A percentile compares a stretch with the other conserved stretches of the same genome.
Evolutionary conservation across 2,329 filamentous ascomycete genomes (phyloP).

Genomic region (Verticillium albo-atrum): DNA sequence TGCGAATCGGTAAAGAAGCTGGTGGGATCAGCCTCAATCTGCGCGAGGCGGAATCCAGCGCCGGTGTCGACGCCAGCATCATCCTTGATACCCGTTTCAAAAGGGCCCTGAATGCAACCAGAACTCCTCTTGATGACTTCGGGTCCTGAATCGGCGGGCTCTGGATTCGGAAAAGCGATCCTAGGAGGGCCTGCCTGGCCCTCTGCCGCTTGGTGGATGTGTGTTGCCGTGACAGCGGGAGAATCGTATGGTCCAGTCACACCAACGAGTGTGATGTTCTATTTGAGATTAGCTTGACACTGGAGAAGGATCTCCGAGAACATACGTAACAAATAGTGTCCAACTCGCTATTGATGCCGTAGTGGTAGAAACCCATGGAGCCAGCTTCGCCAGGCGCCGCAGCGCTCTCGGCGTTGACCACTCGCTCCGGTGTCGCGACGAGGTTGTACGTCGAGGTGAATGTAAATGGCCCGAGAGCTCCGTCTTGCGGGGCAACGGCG

Average conservation of each 20-base stretch:
- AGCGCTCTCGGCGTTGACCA: constrained; percentile 32
- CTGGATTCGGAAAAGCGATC: constrained; percentile 40
- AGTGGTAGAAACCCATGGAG: constrained; percentile 41
- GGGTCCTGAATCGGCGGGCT: constrained; percentile 23
- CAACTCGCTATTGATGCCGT: constrained; percentile 37
- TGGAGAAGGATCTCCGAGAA: not conserved
- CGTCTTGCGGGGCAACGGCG: not conserved
- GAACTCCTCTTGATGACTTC: constrained; percentile 14
- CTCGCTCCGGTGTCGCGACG: constrained; percentile 39
- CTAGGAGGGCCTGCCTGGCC: constrained; percentile 40
- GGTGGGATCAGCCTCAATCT: constrained; percentile 42
- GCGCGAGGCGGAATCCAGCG: constrained; percentile 35
- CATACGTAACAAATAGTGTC: constrained; percentile 23
- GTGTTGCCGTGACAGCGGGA: constrained; percentile 41
- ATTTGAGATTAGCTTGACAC: not conserved
- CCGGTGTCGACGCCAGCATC: constrained; percentile 38
- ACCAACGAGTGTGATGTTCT: constrained; percentile 42
- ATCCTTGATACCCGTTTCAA: constrained; percentile 32
- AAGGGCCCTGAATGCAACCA: constrained; percentile 30
- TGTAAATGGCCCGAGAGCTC: not conserved
- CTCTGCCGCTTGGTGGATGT: constrained; percentile 40
- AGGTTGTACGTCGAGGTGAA: constrained; percentile 43
- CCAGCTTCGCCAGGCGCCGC: constrained; percentile 27
- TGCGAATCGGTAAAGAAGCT: constrained; percentile 46
- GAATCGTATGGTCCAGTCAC: constrained; percentile 40